These are phyloP conservation scores for Xylariales sp. DNA, from an alignment of 2,329 filamentous ascomycete species.

Conservation along the genomic window DNA sequence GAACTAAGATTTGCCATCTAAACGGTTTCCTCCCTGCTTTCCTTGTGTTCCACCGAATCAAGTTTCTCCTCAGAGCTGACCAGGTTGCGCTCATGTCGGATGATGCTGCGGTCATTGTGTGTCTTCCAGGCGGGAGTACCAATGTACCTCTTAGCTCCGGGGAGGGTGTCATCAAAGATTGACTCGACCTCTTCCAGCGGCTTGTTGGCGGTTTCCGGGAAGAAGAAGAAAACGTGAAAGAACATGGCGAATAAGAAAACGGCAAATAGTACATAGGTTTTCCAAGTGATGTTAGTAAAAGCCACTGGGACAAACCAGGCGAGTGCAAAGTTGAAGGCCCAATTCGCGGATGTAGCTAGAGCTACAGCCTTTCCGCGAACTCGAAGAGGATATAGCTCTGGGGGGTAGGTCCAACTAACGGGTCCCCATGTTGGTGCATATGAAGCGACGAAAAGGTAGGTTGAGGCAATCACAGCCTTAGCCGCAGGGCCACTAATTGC, in stretches of 20 bases:
- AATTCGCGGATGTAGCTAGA: conserved; percentile 45
- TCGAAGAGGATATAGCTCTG: conserved; percentile 42
- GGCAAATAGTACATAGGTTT: conserved; percentile 47
- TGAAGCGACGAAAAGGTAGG: conserved; percentile 58
- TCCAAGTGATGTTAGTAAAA: conserved; percentile 43
- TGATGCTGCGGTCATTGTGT: conserved; percentile 27
- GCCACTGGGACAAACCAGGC: conserved; percentile 42
- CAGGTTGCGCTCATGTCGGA: conserved; percentile 28
- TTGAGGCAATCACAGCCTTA: conserved; percentile 59
- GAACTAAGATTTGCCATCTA: too few species aligned
- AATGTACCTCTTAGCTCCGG: conserved; percentile 31
- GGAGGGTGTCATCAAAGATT: conserved; percentile 38
- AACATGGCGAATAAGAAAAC: conserved; percentile 48
- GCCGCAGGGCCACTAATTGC: conserved; percentile 42
- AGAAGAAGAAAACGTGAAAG: conserved; percentile 48
- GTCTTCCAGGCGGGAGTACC: conserved; percentile 40
- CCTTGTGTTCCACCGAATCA: conserved; percentile 16
- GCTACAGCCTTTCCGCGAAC: conserved; percentile 49
- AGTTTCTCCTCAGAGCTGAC: conserved; percentile 30
- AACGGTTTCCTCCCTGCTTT: conserved; percentile 4
- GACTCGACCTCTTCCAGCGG: conserved; percentile 48
- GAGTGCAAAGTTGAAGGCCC: conserved; percentile 46
- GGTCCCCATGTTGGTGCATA: conserved; percentile 41
- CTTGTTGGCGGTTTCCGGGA: conserved; percentile 53
- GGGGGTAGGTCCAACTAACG: conserved; percentile 40